Evolutionary conservation across 164 flowering plant genomes (phyloP).

Genomic region (Tetrastigma voinierianum): DNA sequence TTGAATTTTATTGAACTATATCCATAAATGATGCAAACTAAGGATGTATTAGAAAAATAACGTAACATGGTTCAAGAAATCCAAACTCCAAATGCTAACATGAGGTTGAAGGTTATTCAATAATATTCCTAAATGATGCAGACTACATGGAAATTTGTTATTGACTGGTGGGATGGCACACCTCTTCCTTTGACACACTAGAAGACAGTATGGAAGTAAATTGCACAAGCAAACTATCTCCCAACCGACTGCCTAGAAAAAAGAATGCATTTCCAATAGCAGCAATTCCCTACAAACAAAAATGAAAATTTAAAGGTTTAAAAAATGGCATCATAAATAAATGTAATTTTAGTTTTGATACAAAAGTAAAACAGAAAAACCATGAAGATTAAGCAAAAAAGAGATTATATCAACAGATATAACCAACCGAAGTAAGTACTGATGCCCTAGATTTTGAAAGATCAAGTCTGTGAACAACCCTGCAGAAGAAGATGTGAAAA

Average conservation of each 20-base stretch:
- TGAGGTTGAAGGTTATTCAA: not conserved
- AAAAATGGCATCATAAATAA: conserved; percentile 3
- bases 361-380: conserved; percentile 1
- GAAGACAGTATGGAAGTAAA: conserved; percentile 47
- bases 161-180: too few relatives aligned
- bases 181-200: conserved; percentile 89
- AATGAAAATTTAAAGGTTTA: too few relatives aligned
- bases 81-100: not conserved
- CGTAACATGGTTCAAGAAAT: not conserved
- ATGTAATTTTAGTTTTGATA: not conserved
- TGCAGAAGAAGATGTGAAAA: conserved; percentile 25
- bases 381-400: not conserved
- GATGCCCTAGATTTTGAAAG: conserved; percentile 94
- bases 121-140: conserved; percentile 5
- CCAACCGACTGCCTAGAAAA: conserved; percentile 93
- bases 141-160: not conserved
- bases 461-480: conserved; percentile 92
- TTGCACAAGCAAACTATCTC: conserved; percentile 97
- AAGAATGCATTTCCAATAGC: conserved; percentile 80
- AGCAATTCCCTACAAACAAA: conserved; percentile 84
- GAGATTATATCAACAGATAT: not conserved
- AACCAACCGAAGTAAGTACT: conserved; percentile 86
- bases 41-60: too few relatives aligned
- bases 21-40: conserved; percentile 1
- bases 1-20: conserved; percentile 1